A percentile compares a stretch with the other conserved stretches of the same genome.
phyloP scores from a whole-genome alignment of 1,284 basidiomycete genomes.

The Ceratobasidium sp. region DNA sequence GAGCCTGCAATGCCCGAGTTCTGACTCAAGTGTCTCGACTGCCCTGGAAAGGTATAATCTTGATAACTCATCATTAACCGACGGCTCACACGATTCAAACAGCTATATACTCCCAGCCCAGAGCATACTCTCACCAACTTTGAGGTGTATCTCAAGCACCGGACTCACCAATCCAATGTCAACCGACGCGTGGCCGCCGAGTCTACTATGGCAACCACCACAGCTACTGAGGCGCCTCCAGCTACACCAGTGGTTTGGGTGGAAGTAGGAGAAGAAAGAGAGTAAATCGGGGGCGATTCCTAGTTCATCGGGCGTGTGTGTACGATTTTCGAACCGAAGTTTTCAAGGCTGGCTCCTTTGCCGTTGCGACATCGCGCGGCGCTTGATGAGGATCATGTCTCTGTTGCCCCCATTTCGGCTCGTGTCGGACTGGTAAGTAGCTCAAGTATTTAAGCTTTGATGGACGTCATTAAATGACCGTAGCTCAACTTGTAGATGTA shows the following conservation, averaged over 20 bases:
- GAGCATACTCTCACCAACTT: conserved; percentile 93
- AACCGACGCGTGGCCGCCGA: conserved; percentile 55
- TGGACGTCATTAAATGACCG: background rate
- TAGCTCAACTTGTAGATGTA: conserved; percentile 10
- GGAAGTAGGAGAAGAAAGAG: conserved; percentile 2
- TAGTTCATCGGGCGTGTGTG: conserved; percentile 2
- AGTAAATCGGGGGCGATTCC: conserved; percentile 4
- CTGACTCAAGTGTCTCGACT: conserved; percentile 95
- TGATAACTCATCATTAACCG: background rate
- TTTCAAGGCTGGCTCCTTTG: background rate
- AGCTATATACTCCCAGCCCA: conserved; percentile 95
- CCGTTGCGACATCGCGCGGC: background rate
- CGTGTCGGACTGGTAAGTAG: background rate
- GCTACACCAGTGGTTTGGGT: conserved; percentile 2
- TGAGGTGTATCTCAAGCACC: conserved; percentile 90
- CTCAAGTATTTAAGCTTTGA: background rate
- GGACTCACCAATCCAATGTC: conserved; percentile 75
- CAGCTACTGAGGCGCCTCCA: background rate
- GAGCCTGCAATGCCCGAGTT: conserved; percentile 71
- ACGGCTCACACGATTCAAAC: background rate
- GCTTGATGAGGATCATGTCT: conserved; percentile 27
- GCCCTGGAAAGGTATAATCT: conserved; percentile 87
- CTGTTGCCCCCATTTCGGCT: background rate
- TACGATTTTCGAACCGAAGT: conserved; percentile 13
- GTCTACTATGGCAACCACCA: background rate